phyloP scores from a whole-genome alignment of 1,284 basidiomycete species.

The Pseudomicrostroma phylloplanum region DNA sequence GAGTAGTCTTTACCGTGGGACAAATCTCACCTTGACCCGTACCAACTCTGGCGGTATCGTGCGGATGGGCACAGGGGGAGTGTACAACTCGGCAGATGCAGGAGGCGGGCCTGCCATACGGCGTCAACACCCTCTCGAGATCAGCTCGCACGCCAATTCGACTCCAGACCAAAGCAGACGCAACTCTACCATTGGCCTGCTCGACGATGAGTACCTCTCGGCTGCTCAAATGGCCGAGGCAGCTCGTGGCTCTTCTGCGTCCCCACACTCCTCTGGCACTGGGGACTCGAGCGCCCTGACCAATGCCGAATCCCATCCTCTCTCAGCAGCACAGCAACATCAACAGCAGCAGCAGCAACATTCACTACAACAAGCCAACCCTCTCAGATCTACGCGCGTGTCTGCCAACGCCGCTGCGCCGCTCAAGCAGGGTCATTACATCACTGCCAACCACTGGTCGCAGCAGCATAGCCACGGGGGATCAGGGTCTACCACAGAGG shows the following conservation, averaged over 20 bases:
- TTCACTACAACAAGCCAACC: background rate
- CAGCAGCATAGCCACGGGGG: background rate
- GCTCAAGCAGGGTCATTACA: background rate
- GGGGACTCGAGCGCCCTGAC: too few species aligned
- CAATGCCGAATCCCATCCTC: too few species aligned
- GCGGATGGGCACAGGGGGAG: background rate
- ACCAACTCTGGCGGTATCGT: background rate
- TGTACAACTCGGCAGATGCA: constrained; percentile 1
- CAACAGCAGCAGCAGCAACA: background rate
- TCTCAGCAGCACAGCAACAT: background rate
- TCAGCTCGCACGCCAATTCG: background rate
- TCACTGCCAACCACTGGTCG: background rate
- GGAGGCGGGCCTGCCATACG: background rate
- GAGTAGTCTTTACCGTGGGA: constrained; percentile 2
- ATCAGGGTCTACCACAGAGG: too few species aligned
- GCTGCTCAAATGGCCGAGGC: background rate
- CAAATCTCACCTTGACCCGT: background rate
- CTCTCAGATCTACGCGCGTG: too few species aligned
- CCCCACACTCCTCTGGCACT: background rate
- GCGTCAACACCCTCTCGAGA: background rate
- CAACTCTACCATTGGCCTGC: background rate
- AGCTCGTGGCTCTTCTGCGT: background rate
- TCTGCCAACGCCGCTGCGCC: background rate
- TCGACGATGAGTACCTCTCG: background rate
- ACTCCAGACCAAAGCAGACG: constrained; percentile 1